Conservation (phyloP, 2,329 filamentous ascomycete genomes). For the Lachnellula subtilissima region DNA sequence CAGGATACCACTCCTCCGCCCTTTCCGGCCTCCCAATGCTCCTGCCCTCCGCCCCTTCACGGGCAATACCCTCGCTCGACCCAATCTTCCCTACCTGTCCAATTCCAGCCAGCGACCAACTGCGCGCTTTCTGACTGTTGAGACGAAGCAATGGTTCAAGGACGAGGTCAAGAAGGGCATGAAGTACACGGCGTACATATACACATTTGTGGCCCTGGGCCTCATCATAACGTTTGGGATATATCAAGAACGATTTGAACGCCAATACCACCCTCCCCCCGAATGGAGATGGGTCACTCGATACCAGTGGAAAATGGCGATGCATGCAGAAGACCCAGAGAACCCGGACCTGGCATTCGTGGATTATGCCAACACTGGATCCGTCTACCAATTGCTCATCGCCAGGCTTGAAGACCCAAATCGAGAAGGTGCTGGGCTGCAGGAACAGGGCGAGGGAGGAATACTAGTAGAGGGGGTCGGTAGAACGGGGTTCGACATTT, state of each 20-base stretch:
- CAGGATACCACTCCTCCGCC: slow-evolving; percentile 38
- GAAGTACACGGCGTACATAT: slow-evolving; percentile 63
- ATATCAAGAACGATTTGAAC: slow-evolving; percentile 70
- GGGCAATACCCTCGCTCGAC: slow-evolving; percentile 49
- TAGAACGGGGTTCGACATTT: slow-evolving; percentile 36
- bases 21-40: slow-evolving; percentile 33
- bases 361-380: slow-evolving; percentile 65
- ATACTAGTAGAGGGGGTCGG: slow-evolving; percentile 51
- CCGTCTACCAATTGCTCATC: slow-evolving; percentile 55
- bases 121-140: slow-evolving; percentile 73
- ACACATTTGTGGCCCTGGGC: slow-evolving; percentile 56
- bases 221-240: slow-evolving; percentile 60
- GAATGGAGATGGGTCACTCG: slow-evolving; percentile 75
- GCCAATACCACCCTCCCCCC: slow-evolving; percentile 70
- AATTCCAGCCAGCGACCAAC: slow-evolving; percentile 34
- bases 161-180: slow-evolving; percentile 65
- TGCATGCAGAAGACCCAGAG: slow-evolving; percentile 16
- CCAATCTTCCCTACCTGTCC: slow-evolving; percentile 61
- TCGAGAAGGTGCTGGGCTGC: slow-evolving; percentile 63
- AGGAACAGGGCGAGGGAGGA: slow-evolving; percentile 46
- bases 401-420: slow-evolving; percentile 63
- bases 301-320: slow-evolving; percentile 44
- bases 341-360: slow-evolving; percentile 11
- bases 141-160: slow-evolving; percentile 65
- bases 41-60: slow-evolving; percentile 48